Conservation (phyloP, 2,329 filamentous ascomycete species). For the Chaetomiaceae sp. region DNA sequence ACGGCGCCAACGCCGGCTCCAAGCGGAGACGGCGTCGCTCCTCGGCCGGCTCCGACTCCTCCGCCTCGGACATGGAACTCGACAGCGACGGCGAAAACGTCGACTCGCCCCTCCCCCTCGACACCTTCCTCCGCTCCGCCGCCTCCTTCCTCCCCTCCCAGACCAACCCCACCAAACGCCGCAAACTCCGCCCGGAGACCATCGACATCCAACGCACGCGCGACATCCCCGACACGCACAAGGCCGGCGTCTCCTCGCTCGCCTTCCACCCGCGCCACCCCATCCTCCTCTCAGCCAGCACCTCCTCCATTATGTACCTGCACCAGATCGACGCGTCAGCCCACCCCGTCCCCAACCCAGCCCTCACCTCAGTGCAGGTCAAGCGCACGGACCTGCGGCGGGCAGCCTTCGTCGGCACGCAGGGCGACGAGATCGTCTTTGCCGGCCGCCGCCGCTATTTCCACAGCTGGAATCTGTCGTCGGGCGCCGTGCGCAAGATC, state of each 20-base stretch:
- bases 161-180: constrained; percentile 47
- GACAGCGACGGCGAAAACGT: constrained; percentile 53
- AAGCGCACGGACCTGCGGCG: constrained; percentile 78
- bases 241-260: constrained; percentile 74
- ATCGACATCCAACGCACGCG: constrained; percentile 86
- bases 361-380: constrained; percentile 84
- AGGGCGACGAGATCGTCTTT: constrained; percentile 77
- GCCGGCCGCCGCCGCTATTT: constrained; percentile 86
- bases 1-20: constrained; percentile 41
- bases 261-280: constrained; percentile 87
- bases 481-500: constrained; percentile 78
- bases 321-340: constrained; percentile 80
- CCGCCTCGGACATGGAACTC: constrained; percentile 27
- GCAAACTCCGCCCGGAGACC: constrained; percentile 77
- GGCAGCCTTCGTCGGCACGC: constrained; percentile 70
- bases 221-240: constrained; percentile 75
- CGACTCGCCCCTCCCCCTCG: constrained; percentile 68
- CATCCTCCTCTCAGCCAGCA: constrained; percentile 83
- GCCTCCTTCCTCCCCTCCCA: constrained; percentile 56
- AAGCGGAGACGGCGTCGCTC: constrained; percentile 46
- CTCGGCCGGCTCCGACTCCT: constrained; percentile 40
- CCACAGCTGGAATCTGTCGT: constrained; percentile 85
- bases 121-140: constrained; percentile 66
- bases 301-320: constrained; percentile 77
- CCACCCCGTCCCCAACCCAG: constrained; percentile 74